phyloP scores from a whole-genome alignment of 139 green algal species.

The Gonium pectorale region DNA sequence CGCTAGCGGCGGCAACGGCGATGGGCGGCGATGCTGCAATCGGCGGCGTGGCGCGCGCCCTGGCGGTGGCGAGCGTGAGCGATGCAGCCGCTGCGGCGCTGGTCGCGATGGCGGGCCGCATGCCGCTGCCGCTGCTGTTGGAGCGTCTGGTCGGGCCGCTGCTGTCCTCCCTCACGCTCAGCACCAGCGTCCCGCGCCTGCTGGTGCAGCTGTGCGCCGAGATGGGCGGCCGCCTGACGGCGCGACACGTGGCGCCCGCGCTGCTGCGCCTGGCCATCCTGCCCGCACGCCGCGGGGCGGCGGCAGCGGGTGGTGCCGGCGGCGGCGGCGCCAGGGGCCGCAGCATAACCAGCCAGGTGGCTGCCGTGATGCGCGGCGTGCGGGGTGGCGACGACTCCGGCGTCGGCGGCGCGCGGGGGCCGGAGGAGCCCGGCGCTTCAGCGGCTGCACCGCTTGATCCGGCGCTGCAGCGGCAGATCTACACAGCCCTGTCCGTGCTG shows the following conservation, averaged over 20 bases:
- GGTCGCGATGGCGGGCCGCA: not conserved
- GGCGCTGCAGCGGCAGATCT: slow-evolving; percentile 19
- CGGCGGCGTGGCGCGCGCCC: slow-evolving; percentile 7
- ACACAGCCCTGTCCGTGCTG: slow-evolving; percentile 1
- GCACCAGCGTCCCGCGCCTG: slow-evolving; percentile 5
- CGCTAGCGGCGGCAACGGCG: not conserved
- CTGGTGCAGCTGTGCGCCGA: slow-evolving; percentile 21
- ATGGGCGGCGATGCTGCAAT: not conserved
- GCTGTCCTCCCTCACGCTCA: not conserved
- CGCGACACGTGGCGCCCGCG: slow-evolving; percentile 23
- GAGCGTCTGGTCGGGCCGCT: slow-evolving; percentile 2
- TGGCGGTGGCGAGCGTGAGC: not conserved
- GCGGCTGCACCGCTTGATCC: not conserved
- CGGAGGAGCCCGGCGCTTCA: not conserved
- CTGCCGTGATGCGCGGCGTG: too few relatives aligned
- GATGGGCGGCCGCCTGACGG: slow-evolving; percentile 3
- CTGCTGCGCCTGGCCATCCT: slow-evolving; percentile 30
- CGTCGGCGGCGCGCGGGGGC: not conserved
- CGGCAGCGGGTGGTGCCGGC: not conserved
- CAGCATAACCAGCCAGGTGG: too few relatives aligned
- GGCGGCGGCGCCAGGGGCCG: not conserved
- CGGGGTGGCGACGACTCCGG: not conserved
- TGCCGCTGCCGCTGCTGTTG: slow-evolving; percentile 37
- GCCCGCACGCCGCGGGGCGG: not conserved
- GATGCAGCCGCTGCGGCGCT: slow-evolving; percentile 19